Evolutionary conservation across 345 rosid species (phyloP).

Genomic region (Anacardium occidentale): DNA sequence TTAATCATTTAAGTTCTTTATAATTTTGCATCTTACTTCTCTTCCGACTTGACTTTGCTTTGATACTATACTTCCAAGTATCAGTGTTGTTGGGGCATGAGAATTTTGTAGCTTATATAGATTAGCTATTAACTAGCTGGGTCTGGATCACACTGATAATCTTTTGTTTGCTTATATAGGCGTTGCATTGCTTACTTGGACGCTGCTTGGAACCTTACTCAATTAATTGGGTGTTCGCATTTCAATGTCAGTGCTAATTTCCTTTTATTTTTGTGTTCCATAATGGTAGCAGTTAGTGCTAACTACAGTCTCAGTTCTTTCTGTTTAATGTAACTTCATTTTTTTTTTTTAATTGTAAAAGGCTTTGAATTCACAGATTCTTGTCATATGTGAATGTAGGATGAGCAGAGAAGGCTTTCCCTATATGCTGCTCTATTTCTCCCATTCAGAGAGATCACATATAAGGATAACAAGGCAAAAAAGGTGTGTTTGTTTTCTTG

Average conservation of each 20-base stretch:
- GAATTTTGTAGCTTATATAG: background rate
- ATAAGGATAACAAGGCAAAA: conserved; percentile 64
- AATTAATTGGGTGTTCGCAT: conserved; percentile 45
- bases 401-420: conserved; percentile 69
- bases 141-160: conserved; percentile 20
- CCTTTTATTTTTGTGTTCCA: background rate
- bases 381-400: conserved; percentile 44
- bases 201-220: conserved; percentile 63
- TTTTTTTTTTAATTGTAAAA: background rate
- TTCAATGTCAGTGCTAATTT: conserved; percentile 53
- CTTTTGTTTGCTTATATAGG: conserved; percentile 37
- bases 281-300: background rate
- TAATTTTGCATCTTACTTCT: background rate
- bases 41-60: background rate
- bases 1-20: background rate
- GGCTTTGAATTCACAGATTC: conserved; percentile 20
- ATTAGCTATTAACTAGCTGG: background rate
- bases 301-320: background rate
- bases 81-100: conserved; percentile 1
- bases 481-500: conserved; percentile 38
- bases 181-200: conserved; percentile 61
- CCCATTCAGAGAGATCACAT: conserved; percentile 53
- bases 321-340: background rate
- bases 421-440: conserved; percentile 83
- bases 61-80: background rate